Percentiles rank a stretch among this genome's conserved stretches.
phyloP scores from a whole-genome alignment of 805 yeast species.

The Ogataea sp. region DNA sequence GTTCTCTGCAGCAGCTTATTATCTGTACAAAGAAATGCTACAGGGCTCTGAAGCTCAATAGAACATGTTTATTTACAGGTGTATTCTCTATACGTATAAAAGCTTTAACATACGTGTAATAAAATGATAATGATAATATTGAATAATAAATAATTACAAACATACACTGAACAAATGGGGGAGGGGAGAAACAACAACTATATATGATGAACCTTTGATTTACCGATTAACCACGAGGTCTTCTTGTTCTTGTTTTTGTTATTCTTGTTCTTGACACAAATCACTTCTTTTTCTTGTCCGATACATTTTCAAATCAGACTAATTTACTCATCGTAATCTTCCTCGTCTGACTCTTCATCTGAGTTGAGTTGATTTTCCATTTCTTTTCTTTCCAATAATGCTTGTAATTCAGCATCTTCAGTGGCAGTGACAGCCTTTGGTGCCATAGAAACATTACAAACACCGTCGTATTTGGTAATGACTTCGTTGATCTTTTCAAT shows the following conservation, averaged over 20 bases:
- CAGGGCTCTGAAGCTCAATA: neutral
- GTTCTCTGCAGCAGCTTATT: constrained; percentile 21
- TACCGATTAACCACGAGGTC: too few species aligned
- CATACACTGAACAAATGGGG: too few species aligned
- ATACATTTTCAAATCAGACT: neutral
- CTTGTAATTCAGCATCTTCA: constrained; percentile 96
- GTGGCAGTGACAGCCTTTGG: constrained; percentile 98
- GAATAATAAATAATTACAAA: too few species aligned
- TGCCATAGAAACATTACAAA: constrained; percentile 89
- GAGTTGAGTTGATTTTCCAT: constrained; percentile 79
- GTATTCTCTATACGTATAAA: too few species aligned
- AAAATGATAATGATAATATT: too few species aligned
- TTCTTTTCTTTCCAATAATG: constrained; percentile 88
- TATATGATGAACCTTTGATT: too few species aligned
- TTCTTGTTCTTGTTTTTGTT: neutral
- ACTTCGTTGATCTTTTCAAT: constrained; percentile 66
- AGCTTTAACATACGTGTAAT: too few species aligned
- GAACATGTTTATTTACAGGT: neutral
- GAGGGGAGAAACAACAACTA: too few species aligned
- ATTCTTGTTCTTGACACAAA: neutral
- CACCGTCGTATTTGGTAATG: constrained; percentile 72
- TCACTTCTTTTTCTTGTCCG: neutral
- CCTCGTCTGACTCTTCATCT: constrained; percentile 48
- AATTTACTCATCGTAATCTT: constrained; percentile 16
- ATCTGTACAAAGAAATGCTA: constrained; percentile 14